Base-by-base conservation (phyloP, 2,329 filamentous ascomycete genomes). In the Corynespora cassiicola region DNA sequence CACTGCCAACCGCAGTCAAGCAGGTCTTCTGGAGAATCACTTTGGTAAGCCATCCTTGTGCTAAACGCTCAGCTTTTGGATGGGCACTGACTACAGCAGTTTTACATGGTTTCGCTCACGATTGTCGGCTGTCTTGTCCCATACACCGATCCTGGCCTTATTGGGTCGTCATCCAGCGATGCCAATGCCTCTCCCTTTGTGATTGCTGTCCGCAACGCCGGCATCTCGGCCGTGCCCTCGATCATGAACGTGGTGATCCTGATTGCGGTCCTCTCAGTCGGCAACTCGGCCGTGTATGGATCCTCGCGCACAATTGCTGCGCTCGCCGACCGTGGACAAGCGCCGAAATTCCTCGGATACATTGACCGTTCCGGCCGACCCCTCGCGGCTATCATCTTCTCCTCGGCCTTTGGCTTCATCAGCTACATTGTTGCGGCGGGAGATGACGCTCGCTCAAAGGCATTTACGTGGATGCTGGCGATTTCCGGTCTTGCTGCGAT, bases 21-120 rank as follows among this genome's bases (percentile, higher is more conserved):
- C 90, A 95, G 66, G 89, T 95, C 14, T 95, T 95, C 70, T 95
- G 90, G 90, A 84, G 90, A 62, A 95, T 95, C 60, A 82, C 83
- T 4, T 76, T 95, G 39, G 52, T 62, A 47, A 28, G 50, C 36
- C 19, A 30, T 36, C 5, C 23, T 52, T 35, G 18, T n/a, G 6
- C n/a, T 16, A 12, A 26, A 25, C n/a, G 7, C 15, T 25, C 12
- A 30, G 29, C 20, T n/a, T n/a, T n/a, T 28, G 9, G 16, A 22
- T 19, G 17, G 20, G 26, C 32, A 7, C 44, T 52, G 16, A 50
- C 29, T 12, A 9, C 4, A 8, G 7, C 21, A 54, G 47, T 95
- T 95, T 72, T 96, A 95, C 70, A 76, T 95, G 36, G 81, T 92
- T 17, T 85, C 86, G 2, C 76, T 95, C 7, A 82, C 82, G 2